Base-by-base conservation (phyloP, 2,329 filamentous ascomycete genomes). In the Helicocarpus griseus region DNA sequence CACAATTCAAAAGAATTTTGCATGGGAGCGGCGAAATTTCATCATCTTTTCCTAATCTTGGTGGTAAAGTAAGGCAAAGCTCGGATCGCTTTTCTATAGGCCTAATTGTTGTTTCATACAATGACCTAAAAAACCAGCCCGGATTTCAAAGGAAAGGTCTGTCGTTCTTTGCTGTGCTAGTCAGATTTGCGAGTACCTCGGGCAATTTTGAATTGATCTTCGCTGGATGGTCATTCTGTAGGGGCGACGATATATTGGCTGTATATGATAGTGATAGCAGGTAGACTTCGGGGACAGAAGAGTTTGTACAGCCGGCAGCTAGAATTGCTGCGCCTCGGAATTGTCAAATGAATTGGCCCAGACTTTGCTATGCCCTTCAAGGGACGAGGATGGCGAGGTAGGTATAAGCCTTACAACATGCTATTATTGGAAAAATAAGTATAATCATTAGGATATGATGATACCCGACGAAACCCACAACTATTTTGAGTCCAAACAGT, bases 61-160 rank as follows among this genome's bases (percentile, higher is more conserved):
- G 44, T 22, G 21, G 13, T 9, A 47, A 36, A 24, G 9, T 47
- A 11, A 28, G 11, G 17, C 44, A 35, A 26, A 47, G 1, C 5
- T 36, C 28, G n/a, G 22, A 13, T 24, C 44, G 22, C 13, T 5
- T 36, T 33, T 28, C 21, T 24, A 98, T 19, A 85, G 83, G 58
- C 91, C 91, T 54, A 86, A 86, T 65, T 95, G 89, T 1, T 88
- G 84, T 70, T 89, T 93, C 68, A 97, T 83, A 73, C 93, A 98
- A 69, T 98, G 95, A 60, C 93, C 93, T 63, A 98, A 97, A 75
- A 95, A 98, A 59, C 93, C 93, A 28, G 98, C 93, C 52, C 93
- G 85, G 24, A 93, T 89, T 69, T 95, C 89, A 46, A 98, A 76
- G 53, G 82, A 80, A n/a, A 13, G 93, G 89, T 60, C 80, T 77